These are phyloP conservation scores for Kwoniella mangroviensis DNA, from an alignment of 768 basidiomycete genomes.

Conservation along the genomic window DNA sequence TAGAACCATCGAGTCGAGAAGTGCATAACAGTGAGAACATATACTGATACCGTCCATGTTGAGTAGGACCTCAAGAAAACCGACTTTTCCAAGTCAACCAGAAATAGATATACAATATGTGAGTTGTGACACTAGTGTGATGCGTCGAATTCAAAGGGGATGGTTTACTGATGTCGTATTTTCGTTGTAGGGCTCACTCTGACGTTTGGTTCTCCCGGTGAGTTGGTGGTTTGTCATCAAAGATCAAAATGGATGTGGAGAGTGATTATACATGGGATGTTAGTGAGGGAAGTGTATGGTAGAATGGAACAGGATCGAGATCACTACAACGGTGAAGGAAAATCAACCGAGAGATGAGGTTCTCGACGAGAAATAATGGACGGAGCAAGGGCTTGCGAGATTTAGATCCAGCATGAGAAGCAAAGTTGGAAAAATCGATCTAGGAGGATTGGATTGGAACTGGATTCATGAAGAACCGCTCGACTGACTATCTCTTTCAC, in stretches of 20 bases:
- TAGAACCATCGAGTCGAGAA: too few species aligned
- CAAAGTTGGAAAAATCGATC: neutral
- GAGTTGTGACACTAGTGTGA: neutral
- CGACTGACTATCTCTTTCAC: constrained; percentile 3
- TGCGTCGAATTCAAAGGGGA: neutral
- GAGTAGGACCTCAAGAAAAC: constrained; percentile 5
- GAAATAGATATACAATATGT: constrained; percentile 20
- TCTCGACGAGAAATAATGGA: too few species aligned
- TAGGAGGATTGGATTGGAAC: neutral
- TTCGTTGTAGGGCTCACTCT: constrained; percentile 84
- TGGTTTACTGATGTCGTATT: constrained; percentile 3
- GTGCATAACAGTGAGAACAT: neutral
- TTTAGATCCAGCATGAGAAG: neutral
- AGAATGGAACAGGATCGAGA: too few species aligned
- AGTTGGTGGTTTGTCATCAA: constrained; percentile 18
- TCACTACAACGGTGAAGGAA: too few species aligned
- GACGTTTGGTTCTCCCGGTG: constrained; percentile 73
- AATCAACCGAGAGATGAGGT: too few species aligned
- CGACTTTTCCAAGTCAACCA: constrained; percentile 3
- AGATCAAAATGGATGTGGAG: too few species aligned
- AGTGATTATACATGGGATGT: neutral
- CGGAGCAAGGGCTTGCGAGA: too few species aligned
- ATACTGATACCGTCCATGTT: neutral
- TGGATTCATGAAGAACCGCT: neutral
- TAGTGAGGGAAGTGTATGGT: too few species aligned